Conservation (phyloP, 2,329 filamentous ascomycete genomes). For the Neocatenulostroma microsporum region DNA sequence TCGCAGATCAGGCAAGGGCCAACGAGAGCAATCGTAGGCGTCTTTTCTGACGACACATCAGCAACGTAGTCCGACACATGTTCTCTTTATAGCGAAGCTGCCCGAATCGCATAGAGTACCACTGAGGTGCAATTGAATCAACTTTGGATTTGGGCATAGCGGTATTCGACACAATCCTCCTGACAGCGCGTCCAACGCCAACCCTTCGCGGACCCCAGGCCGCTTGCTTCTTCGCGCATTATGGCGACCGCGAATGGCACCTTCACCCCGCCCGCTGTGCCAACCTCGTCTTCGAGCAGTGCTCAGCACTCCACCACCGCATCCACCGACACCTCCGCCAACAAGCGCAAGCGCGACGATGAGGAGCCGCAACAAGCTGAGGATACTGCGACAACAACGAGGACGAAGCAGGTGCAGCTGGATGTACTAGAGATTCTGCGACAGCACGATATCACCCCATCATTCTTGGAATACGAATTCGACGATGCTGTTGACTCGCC, state of each 20-base stretch:
- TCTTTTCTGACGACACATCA: too few species aligned
- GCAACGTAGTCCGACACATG: too few species aligned
- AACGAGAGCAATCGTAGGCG: too few species aligned
- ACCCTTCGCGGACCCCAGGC: conserved; percentile 1
- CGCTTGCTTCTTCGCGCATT: conserved; percentile 11
- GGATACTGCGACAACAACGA: conserved; percentile 15
- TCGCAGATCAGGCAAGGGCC: too few species aligned
- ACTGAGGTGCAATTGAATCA: too few species aligned
- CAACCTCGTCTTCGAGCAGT: too few species aligned
- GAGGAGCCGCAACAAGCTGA: conserved; percentile 16
- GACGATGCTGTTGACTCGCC: conserved; percentile 29
- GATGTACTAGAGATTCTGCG: conserved; percentile 38
- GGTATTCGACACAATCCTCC: too few species aligned
- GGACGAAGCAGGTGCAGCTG: conserved; percentile 26
- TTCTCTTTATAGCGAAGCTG: too few species aligned
- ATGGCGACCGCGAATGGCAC: conserved; percentile 18
- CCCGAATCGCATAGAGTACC: too few species aligned
- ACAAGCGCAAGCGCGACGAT: conserved; percentile 42
- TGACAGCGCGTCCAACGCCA: conserved; percentile 4
- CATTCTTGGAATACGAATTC: conserved; percentile 37
- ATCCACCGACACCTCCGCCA: conserved; percentile 13
- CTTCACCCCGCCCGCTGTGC: conserved; percentile 10
- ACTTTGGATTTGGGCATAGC: too few species aligned
- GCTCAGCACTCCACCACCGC: conserved; percentile 8
- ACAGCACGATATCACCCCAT: conserved; percentile 40